Evolutionary conservation across 179 eudicot species (phyloP), one percentile per base, ranked within the genome.

Genomic region (Beta macrorhiza): DNA sequence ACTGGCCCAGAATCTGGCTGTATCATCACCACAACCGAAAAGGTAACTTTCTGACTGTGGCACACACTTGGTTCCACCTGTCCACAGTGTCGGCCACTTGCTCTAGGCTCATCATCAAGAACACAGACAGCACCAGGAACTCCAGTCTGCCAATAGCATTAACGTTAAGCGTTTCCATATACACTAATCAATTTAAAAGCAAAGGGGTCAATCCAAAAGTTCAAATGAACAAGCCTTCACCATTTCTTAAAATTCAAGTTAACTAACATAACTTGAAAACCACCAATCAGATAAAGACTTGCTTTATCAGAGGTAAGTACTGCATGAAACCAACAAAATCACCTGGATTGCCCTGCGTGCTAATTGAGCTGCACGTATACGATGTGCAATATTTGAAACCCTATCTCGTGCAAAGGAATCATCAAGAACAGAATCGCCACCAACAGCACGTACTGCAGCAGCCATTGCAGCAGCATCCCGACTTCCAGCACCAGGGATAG

Each of bases 1-100:
- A 94, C 92, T 74, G 98, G 99, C 45, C 99, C 99, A 83, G 99
- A 96, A 79, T 96, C 99, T 6, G 99, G 98, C 85, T 92, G 97
- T 74, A 96, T 88, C 91, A 91, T 90, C 83, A 96, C 98, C 44
- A 93, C 89, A 72, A 90, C 82, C 9, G 98, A 96, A 85, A 94
- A 91, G 87, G 90, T 94, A 82, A 94, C 91, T 80, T 88, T 96
- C 70, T 82, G 96, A 79, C 91, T 89, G 81, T 84, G 91, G 83
- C 98, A 94, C 69, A 96, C 68, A 89, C 87, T 86, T 77, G 90
- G 88, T 86, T 96, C 98, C 78, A 96, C 87, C 78, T 86, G 91
- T 69, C 99, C 99, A 87, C 92, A 92, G 79, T 91, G 91, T 82
- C 92, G 88, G 59, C 98, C 98, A 80, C 86, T 89, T 85, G 91